Evolutionary conservation across 441 rosid genomes (phyloP), one percentile per base, ranked within the genome.

Genomic region (Croton setiger): DNA sequence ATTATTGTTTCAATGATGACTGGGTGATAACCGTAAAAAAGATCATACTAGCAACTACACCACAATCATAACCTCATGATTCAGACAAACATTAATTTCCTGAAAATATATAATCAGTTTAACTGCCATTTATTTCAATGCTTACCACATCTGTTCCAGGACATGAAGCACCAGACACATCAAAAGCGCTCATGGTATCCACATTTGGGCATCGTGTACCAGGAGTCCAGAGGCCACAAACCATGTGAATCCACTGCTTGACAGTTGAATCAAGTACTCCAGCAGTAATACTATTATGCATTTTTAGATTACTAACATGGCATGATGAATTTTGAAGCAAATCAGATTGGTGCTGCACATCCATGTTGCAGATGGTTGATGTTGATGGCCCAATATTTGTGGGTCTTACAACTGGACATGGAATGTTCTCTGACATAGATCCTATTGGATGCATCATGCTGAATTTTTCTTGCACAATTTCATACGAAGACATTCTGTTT

Each of bases 201-300:
- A 84, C 87, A 54, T 84, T 84, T 66, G 85, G 85, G 66, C 87
- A 84, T 41, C 85, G 75, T 21, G 87, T 84, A 59, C 78, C 84
- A 39, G 87, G 82, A n/a, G 84, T 84, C 87, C 87, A 84, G 69
- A 84, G 87, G 52, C 85, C 85, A 80, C 87, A 84, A 55, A 84
- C 87, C 84, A 80, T 80, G 75, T 84, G 87, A 71, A 84, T 77
- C 87, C 87, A 84, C 71, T 82, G 87, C 79, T 80, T 84, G 45
- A 80, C 77, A 63, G 78, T 72, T 51, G 82, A 69, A 80, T 84
- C 84, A 66, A 65, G 70, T 36, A 68, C 57, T 66, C 84, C 85
- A 10, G 73, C 78, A 10, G 72, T 81, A 63, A 84, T 70, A 67
- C 87, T 84, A 63, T 82, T 84, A 64, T 68, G 71, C 54, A 82